Evolutionary conservation across 2,329 filamentous ascomycete species (phyloP), one percentile per base, ranked within the genome.

Genomic region (Hymenoscyphus fructigenus): DNA sequence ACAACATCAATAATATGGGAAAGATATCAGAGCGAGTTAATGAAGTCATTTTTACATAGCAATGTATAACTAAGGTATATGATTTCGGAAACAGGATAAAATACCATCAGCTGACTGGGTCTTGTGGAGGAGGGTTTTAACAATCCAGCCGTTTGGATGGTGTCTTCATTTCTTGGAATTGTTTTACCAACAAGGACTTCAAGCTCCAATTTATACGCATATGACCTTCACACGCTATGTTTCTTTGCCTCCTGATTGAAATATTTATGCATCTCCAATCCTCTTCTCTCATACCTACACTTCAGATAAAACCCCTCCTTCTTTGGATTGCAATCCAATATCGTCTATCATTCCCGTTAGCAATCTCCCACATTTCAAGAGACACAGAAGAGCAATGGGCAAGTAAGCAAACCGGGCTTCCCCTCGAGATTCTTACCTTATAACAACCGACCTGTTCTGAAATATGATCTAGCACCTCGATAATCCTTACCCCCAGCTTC

Each of bases 241-340:
- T 34, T 57, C 29, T 57, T 20, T 3, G 55, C 55, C 26, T 47
- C 60, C 7, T 62, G 47, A 53, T 74, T 69, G 55, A 95, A 94
- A 80, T 97, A 97, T 81, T 96, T 92, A 57, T 94, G 93, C 94
- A 99, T 98, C 79, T 98, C 92, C 62, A 97, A 81, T 17, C 95
- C 95, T 55, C 92, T 93, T 67, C 92, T 84, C 79, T 92, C 90
- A 79, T 96, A 98, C 65, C 93, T 93, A 34, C 63, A 65, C 29
- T 65, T 65, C 29, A 79, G 93, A 97, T 98, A 98, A 82, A 98
- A 98, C 29, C 92, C 93, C 78, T 96, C 92, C 77, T 97, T 98
- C 73, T 90, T 87, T 78, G 97, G 93, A 70, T 91, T 95, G 82
- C 94, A 98, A 79, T 98, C 94, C 70, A 98, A 85, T 71, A 98